Percentiles rank a stretch among this genome's conserved stretches.
Evolutionary conservation across 2,329 filamentous ascomycete genomes (phyloP).

Genomic region (Fusarium burgessii): DNA sequence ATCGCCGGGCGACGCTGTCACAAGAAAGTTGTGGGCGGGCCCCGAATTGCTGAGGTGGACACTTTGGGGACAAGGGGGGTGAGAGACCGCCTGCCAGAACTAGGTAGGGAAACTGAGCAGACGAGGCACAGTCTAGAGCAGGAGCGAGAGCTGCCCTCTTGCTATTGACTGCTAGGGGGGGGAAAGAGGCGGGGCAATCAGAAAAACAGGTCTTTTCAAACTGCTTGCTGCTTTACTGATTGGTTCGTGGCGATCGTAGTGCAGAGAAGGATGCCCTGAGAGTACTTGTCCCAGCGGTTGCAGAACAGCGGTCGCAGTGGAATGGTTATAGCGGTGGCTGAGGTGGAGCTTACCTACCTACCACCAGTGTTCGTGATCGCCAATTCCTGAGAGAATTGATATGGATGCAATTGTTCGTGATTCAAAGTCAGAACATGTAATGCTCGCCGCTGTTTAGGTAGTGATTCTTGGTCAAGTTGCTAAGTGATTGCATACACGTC

Average conservation of each 20-base stretch:
- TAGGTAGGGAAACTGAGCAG: conserved; percentile 32
- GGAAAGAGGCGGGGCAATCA: conserved; percentile 40
- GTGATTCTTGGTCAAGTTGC: background rate
- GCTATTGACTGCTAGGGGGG: conserved; percentile 10
- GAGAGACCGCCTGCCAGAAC: conserved; percentile 47
- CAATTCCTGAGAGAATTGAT: conserved; percentile 12
- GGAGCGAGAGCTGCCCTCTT: conserved; percentile 26
- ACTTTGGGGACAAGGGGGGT: conserved; percentile 41
- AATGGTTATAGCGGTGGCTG: conserved; percentile 40
- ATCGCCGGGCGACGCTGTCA: conserved; percentile 51
- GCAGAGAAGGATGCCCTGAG: conserved; percentile 35
- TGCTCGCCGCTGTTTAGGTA: background rate
- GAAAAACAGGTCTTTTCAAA: conserved; percentile 28
- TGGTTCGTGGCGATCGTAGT: conserved; percentile 52
- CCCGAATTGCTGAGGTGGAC: conserved; percentile 50
- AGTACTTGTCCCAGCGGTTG: conserved; percentile 35
- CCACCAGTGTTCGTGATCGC: conserved; percentile 16
- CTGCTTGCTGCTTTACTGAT: conserved; percentile 52
- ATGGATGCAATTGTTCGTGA: background rate
- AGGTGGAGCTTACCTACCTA: conserved; percentile 27
- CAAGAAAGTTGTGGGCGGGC: conserved; percentile 54
- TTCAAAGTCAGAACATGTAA: background rate
- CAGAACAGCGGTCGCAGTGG: conserved; percentile 30
- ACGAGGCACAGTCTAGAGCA: conserved; percentile 38
- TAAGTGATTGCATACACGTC: conserved; percentile 1